Percentiles rank a stretch among this genome's conserved stretches.
Conservation (phyloP, 345 rosid species). For the Salix suchowensis region DNA sequence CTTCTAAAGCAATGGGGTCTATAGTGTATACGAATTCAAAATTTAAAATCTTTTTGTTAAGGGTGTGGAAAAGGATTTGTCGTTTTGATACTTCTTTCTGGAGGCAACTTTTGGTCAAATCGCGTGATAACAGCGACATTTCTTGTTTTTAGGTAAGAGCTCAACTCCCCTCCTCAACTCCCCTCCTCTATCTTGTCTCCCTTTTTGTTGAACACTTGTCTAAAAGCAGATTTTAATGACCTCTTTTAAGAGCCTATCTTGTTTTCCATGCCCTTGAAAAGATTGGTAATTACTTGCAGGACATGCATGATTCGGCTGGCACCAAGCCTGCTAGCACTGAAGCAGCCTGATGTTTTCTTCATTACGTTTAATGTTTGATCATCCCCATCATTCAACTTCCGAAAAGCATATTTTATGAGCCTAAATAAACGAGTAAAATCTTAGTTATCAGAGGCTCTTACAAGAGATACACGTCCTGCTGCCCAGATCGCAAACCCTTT, state of each 20-base stretch:
- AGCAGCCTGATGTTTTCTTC: neutral
- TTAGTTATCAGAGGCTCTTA: too few relatives aligned
- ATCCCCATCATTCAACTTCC: neutral
- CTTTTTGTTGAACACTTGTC: neutral
- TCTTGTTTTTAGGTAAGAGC: conserved; percentile 36
- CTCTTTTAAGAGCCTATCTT: neutral
- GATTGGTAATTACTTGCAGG: neutral
- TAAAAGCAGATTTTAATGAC: neutral
- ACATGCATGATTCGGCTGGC: neutral
- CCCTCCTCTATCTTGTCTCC: neutral
- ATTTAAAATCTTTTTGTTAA: neutral
- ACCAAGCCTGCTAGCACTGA: neutral
- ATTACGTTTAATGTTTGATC: neutral
- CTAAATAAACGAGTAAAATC: too few relatives aligned
- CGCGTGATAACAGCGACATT: conserved; percentile 44
- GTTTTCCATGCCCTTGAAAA: neutral
- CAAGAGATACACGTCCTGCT: too few relatives aligned
- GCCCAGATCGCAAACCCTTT: fast-evolving
- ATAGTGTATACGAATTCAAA: neutral
- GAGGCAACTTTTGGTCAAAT: conserved; percentile 32
- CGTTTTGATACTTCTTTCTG: conserved; percentile 10
- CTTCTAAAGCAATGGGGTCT: neutral
- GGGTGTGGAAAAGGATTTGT: neutral
- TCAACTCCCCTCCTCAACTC: neutral
- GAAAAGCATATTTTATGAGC: fast-evolving